A percentile compares a stretch with the other conserved stretches of the same genome.
Evolutionary conservation across 257 asterid species (phyloP).

Genomic region (Petunia axillaris): DNA sequence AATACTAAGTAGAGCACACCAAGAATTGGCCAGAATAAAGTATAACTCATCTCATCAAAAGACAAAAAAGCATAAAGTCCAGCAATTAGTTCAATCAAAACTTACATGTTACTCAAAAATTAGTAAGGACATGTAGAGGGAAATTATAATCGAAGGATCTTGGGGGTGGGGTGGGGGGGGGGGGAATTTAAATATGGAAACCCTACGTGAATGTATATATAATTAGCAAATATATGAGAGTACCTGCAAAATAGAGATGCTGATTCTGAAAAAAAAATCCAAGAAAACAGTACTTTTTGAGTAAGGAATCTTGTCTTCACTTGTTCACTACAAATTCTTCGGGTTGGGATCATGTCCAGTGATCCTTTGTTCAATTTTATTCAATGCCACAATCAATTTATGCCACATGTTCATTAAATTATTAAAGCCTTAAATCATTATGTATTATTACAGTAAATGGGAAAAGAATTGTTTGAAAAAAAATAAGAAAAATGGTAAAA

Average conservation of each 20-base stretch:
- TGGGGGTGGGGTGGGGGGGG: neutral
- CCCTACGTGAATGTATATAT: neutral
- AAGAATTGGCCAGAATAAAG: neutral
- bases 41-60: neutral
- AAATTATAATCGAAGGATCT: neutral
- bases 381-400: too few species aligned
- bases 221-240: neutral
- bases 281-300: neutral
- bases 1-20: neutral
- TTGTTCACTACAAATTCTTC: neutral
- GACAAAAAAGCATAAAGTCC: neutral
- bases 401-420: too few species aligned
- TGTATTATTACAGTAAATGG: too few species aligned
- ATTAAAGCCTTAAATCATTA: too few species aligned
- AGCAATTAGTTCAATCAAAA: neutral
- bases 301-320: neutral
- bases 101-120: neutral
- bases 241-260: conserved; percentile 18
- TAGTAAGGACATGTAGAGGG: neutral
- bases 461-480: too few species aligned
- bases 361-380: too few species aligned
- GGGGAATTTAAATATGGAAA: neutral
- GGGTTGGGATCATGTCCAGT: too few species aligned
- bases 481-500: too few species aligned
- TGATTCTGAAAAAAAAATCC: neutral